Percentiles rank a stretch among this genome's conserved stretches.
Evolutionary conservation across 2,329 filamentous ascomycete genomes (phyloP).

Genomic region (Didymella pomorum): DNA sequence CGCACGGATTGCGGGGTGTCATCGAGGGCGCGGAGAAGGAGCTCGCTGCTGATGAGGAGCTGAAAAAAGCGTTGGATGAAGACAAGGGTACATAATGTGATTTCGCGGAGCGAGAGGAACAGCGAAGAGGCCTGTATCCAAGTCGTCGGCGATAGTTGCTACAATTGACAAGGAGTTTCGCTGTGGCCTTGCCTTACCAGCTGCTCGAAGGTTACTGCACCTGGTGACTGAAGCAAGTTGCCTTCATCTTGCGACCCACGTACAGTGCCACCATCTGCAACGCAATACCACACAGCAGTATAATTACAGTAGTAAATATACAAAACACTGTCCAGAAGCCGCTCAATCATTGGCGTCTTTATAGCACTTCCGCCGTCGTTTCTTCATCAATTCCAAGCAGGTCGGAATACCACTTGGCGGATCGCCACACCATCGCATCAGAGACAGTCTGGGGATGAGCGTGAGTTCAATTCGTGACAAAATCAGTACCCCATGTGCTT

Average conservation of each 20-base stretch:
- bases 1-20: conserved; percentile 45
- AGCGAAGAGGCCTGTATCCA: neutral
- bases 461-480: neutral
- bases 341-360: neutral
- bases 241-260: too few relatives aligned
- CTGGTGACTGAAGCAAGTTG: neutral
- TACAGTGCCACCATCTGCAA: neutral
- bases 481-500: too few relatives aligned
- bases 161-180: too few relatives aligned
- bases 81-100: conserved; percentile 24
- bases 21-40: conserved; percentile 52
- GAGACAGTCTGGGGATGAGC: neutral
- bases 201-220: too few relatives aligned
- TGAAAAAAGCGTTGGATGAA: conserved; percentile 37
- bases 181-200: too few relatives aligned
- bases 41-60: conserved; percentile 35
- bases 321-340: neutral
- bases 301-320: neutral
- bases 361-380: neutral
- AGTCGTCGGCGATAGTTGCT: neutral
- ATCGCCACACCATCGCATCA: neutral
- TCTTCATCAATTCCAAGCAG: neutral
- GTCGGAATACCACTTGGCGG: neutral
- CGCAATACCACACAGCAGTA: neutral
- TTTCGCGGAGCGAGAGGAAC: neutral